Conservation (phyloP, 1,284 basidiomycete species). For the Melampsora abietis-canadensis region DNA sequence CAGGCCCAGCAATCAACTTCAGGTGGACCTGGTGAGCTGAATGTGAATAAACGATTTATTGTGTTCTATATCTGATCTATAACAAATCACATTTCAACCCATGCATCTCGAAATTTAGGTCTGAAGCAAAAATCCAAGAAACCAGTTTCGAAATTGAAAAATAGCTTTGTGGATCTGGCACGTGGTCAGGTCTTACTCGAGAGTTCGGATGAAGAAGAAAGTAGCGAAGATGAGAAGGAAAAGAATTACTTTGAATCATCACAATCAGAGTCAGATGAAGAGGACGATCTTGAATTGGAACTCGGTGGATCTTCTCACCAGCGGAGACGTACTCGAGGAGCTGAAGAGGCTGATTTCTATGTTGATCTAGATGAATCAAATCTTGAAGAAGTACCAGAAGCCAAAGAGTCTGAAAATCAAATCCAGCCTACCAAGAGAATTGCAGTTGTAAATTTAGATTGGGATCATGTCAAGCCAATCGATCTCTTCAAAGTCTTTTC, state of each 20-base stretch:
- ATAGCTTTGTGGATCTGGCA: slow-evolving; percentile 68
- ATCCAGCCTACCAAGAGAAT: slow-evolving; percentile 65
- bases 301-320: background rate
- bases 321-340: background rate
- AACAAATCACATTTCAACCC: no score
- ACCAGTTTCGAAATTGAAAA: background rate
- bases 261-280: slow-evolving; percentile 53
- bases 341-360: slow-evolving; percentile 58
- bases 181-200: slow-evolving; percentile 80
- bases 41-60: no score
- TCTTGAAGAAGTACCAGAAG: slow-evolving; percentile 47
- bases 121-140: no score
- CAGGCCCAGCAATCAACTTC: background rate
- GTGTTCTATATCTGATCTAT: no score
- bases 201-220: slow-evolving; percentile 63
- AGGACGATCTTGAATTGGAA: slow-evolving; percentile 47
- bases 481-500: slow-evolving; percentile 92
- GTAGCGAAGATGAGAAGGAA: slow-evolving; percentile 66
- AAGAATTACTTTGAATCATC: slow-evolving; percentile 40
- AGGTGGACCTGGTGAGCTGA: background rate
- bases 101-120: no score
- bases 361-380: slow-evolving; percentile 71
- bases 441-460: slow-evolving; percentile 94
- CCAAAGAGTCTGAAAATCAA: slow-evolving; percentile 51
- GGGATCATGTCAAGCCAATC: slow-evolving; percentile 88